Conservation (phyloP, 352 stramenopile species). For the Phytopythium delawarense region DNA sequence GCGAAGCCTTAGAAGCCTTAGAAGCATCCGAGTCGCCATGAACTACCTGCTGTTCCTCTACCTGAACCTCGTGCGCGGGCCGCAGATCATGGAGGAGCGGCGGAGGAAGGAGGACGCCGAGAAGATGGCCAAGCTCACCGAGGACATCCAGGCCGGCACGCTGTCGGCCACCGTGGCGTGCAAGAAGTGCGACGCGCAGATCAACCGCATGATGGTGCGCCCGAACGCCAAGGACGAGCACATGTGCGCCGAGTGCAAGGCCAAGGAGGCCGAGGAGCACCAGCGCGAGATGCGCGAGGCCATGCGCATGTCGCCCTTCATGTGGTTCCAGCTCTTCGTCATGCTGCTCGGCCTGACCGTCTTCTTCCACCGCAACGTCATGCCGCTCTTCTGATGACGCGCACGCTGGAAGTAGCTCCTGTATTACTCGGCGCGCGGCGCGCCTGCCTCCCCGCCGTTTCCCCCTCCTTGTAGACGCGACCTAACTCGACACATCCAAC, state of each 20-base stretch:
- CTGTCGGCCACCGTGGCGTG: constrained; percentile 42
- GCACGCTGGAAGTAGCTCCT: neutral
- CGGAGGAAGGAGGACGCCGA: constrained; percentile 50
- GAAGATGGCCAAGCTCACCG: constrained; percentile 35
- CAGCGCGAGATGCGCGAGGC: constrained; percentile 25
- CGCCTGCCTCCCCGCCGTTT: neutral
- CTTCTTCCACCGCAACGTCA: constrained; percentile 71
- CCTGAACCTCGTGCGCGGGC: constrained; percentile 66
- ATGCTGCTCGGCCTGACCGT: constrained; percentile 49
- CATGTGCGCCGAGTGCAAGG: constrained; percentile 42
- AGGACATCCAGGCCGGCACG: constrained; percentile 49
- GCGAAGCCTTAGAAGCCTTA: constrained; percentile 8
- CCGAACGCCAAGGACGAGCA: constrained; percentile 19
- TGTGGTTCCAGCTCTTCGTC: constrained; percentile 66
- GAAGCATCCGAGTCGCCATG: constrained; percentile 23
- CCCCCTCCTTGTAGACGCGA: neutral
- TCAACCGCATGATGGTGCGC: constrained; percentile 33
- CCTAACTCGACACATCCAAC: neutral
- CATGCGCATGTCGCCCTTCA: constrained; percentile 62
- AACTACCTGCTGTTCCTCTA: constrained; percentile 80
- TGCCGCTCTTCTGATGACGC: constrained; percentile 36
- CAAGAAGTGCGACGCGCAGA: constrained; percentile 68
- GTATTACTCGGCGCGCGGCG: neutral
- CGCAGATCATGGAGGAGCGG: constrained; percentile 43
- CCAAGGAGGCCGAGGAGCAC: constrained; percentile 23